Evolutionary conservation across 140 eudicot species (phyloP), one percentile per base, ranked within the genome.

Genomic region (Stevia rebaudiana): DNA sequence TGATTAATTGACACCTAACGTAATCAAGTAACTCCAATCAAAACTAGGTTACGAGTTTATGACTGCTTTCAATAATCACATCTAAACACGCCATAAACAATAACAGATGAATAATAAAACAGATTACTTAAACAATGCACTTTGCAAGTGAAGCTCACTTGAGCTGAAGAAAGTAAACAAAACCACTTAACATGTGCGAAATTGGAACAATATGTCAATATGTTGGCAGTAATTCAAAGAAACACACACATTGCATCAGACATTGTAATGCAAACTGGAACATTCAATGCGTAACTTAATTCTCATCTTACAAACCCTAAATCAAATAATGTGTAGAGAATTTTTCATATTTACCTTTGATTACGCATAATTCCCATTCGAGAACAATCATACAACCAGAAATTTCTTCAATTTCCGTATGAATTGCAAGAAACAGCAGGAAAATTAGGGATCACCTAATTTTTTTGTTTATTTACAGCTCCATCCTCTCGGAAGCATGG

Each of bases 221-320:
- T 25, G 37, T 60, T 71, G 3, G 10, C 44, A 47, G 41, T 35
- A 36, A 54, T 19, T 11, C n/a, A 17, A 44, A 57, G 23, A 4
- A 17, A 22, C 37, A 51, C 36, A 54, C 64, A 54, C 63, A 37
- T 39, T 37, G 66, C 33, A 52, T 52, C 10, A 23, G 1, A 4
- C 49, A 16, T 36, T 39, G 63, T 46, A 35, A 58, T 3, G 37
- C 36, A 68, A 68, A 65, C 46, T 17, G 6, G 19, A 52, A 64
- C 33, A 17, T 18, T 13, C 37, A 17, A 28, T 33, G 2, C 10
- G 0, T 33, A 65, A 55, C 60, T 57, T 58, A 46, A 58, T 44
- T 31, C 37, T 33, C 40, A 69, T 31, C 48, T 30, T 31, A 46
- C 74, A 48, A 71, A 61, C 69, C 76, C 55, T 40, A 70, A 69